Base-by-base conservation (phyloP, 2,329 filamentous ascomycete species). In the Harringtonia aguacate region DNA sequence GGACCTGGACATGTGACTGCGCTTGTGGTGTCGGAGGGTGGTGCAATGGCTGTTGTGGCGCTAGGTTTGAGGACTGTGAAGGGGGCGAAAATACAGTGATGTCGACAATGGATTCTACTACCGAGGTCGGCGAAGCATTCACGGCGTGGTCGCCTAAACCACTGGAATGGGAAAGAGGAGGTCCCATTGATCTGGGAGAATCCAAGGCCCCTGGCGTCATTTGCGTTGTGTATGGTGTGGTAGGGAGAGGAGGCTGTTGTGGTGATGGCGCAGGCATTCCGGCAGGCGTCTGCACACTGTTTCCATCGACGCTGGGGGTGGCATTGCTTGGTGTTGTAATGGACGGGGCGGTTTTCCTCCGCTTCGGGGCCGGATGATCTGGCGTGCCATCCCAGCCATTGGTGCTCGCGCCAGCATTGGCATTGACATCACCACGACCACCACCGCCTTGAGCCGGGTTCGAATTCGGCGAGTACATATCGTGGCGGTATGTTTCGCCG, bases 401-500 rank as follows among this genome's bases (percentile, higher is more conserved):
- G 33, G 7, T 13, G 29, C 29, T 13, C 7, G 15, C 36, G 7
- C 4, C 27, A 9, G 24, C 30, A 14, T 52, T 22, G 40, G 50
- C 58, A n/a, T 52, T 46, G 10, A 49, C 47, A 12, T 55, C 24
- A 27, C 9, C 15, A 22, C n/a, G n/a, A n/a, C n/a, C n/a, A n/a
- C n/a, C n/a, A 7, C 20, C 4, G 6, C 18, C 4, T 22, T 20
- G 13, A n/a, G 17, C n/a, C n/a, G n/a, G n/a, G 5, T 13, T 10
- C 17, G 27, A 22, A 17, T 52, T n/a, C 28, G 53, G 62, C 1
- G 66, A 64, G 43, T 73, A 72, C 1, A 73, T 52, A 43, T 70
- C 72, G 41, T 71, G 65, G 1, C 65, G 66, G 44, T 73, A 77
- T 43, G 70, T 66, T 52, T 84, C 77, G 14, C 74, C 67, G 3